Evolutionary conservation across 2,329 filamentous ascomycete genomes (phyloP).

Genomic region (Exophiala sp.): DNA sequence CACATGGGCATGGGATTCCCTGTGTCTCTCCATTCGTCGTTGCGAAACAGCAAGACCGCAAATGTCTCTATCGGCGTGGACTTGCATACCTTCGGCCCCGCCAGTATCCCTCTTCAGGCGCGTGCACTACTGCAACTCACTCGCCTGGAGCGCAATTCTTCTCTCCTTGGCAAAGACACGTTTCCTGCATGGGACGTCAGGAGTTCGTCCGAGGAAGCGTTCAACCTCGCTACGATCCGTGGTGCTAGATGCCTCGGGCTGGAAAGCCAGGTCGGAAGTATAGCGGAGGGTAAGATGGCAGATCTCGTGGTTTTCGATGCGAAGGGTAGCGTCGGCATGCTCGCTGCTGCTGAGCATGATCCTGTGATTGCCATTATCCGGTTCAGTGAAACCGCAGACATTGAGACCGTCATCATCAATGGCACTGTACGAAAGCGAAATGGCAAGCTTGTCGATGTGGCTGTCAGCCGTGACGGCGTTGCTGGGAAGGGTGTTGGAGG

Average conservation of each 20-base stretch:
- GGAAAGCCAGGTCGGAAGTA: slow-evolving; percentile 42
- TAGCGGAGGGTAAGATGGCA: slow-evolving; percentile 47
- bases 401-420: slow-evolving; percentile 45
- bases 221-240: slow-evolving; percentile 50
- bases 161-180: slow-evolving; percentile 28
- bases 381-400: slow-evolving; percentile 40
- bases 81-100: slow-evolving; percentile 33
- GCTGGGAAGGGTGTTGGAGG: background rate
- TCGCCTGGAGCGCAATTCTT: slow-evolving; percentile 31
- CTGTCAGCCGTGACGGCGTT: background rate
- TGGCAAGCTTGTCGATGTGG: slow-evolving; percentile 18
- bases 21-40: slow-evolving; percentile 32
- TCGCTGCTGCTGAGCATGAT: slow-evolving; percentile 41
- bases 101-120: slow-evolving; percentile 31
- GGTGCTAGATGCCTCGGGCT: slow-evolving; percentile 45
- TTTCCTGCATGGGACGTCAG: slow-evolving; percentile 29
- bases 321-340: slow-evolving; percentile 37
- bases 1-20: slow-evolving; percentile 46
- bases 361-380: slow-evolving; percentile 44
- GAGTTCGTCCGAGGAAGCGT: slow-evolving; percentile 42
- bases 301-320: slow-evolving; percentile 50
- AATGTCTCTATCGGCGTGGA: slow-evolving; percentile 32
- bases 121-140: slow-evolving; percentile 31
- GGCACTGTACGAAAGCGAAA: slow-evolving; percentile 40
- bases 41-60: background rate